These are phyloP conservation scores for Phytophthora crassamura DNA, from an alignment of 352 stramenopile species.

Conservation along the genomic window DNA sequence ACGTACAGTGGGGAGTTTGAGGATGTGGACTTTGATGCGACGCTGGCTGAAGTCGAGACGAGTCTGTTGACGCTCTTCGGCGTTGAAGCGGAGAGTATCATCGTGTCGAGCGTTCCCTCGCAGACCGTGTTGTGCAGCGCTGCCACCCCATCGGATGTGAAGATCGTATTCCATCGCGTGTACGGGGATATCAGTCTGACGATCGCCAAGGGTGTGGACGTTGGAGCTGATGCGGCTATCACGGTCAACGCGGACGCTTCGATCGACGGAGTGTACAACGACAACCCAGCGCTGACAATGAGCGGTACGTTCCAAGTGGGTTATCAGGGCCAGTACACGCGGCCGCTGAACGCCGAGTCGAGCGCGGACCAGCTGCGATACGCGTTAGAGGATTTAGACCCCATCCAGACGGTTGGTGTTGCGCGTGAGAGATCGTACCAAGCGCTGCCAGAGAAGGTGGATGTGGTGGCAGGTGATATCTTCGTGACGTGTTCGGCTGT, in stretches of 20 bases:
- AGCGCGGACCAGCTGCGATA: constrained; percentile 69
- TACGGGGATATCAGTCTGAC: constrained; percentile 56
- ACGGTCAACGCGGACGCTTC: constrained; percentile 35
- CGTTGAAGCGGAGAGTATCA: constrained; percentile 65
- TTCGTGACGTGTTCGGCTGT: constrained; percentile 62
- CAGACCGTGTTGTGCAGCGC: constrained; percentile 55
- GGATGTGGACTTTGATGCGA: constrained; percentile 33
- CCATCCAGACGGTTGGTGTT: constrained; percentile 65
- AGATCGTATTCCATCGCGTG: constrained; percentile 68
- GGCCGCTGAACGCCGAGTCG: constrained; percentile 72
- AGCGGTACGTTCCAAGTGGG: constrained; percentile 84
- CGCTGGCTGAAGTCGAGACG: constrained; percentile 42
- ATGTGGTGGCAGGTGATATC: constrained; percentile 63
- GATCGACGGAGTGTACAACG: constrained; percentile 69
- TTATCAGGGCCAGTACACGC: constrained; percentile 67
- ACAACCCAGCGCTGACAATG: constrained; percentile 54
- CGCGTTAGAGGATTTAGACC: constrained; percentile 65
- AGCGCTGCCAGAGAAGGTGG: constrained; percentile 53
- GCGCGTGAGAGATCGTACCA: constrained; percentile 53
- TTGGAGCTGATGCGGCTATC: constrained; percentile 20
- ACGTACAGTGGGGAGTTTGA: constrained; percentile 19
- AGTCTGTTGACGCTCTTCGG: constrained; percentile 56
- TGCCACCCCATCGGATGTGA: constrained; percentile 39
- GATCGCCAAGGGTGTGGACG: constrained; percentile 25
- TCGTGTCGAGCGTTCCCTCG: constrained; percentile 43